Conservation (phyloP, 129 eudicot species). For the Silybum marianum region DNA sequence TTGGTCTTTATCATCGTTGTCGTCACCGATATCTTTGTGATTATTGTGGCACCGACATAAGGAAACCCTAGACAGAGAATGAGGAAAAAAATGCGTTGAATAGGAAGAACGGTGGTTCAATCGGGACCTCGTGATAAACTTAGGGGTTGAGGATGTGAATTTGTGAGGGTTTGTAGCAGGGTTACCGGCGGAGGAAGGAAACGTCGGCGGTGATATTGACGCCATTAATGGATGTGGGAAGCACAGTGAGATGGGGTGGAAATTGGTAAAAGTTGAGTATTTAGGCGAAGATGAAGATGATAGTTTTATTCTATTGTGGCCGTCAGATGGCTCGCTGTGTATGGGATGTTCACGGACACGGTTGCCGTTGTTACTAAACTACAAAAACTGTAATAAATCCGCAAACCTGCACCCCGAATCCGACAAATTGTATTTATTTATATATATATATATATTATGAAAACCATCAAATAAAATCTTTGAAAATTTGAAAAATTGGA, state of each 20-base stretch:
- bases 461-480: too few species aligned
- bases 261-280: neutral
- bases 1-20: constrained; percentile 6
- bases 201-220: constrained; percentile 52
- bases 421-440: too few species aligned
- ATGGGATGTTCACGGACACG: too few species aligned
- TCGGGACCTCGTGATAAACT: constrained; percentile 24
- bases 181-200: constrained; percentile 42
- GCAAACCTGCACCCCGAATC: too few species aligned
- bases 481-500: too few species aligned
- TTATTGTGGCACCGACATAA: constrained; percentile 48
- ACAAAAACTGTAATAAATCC: neutral
- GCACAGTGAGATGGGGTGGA: constrained; percentile 5
- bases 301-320: neutral
- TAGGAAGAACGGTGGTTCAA: constrained; percentile 23
- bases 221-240: constrained; percentile 45
- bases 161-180: constrained; percentile 40
- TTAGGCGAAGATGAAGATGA: neutral
- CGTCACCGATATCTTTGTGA: neutral
- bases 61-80: constrained; percentile 35
- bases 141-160: constrained; percentile 32
- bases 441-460: too few species aligned
- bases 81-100: constrained; percentile 18
- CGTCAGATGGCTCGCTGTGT: too few species aligned
- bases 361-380: neutral